These are phyloP conservation scores for Backusella macrospora DNA, from an alignment of 192 early-diverging fungal species.

Conservation along the genomic window DNA sequence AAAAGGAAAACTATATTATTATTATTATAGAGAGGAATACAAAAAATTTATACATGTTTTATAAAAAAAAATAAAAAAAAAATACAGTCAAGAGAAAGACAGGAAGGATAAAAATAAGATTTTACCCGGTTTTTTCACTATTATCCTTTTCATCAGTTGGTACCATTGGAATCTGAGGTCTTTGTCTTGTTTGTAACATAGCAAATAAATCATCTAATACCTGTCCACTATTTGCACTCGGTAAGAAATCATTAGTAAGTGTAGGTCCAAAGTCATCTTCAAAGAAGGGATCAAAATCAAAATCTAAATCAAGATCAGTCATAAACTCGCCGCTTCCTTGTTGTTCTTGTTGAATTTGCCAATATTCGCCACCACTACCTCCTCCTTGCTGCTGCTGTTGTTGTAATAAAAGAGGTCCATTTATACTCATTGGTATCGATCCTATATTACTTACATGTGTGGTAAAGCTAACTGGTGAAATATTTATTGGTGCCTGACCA, in stretches of 20 bases:
- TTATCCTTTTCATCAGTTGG: slow-evolving; percentile 2
- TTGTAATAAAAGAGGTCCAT: background rate
- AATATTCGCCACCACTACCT: too few species aligned
- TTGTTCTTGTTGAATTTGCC: background rate
- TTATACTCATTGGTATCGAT: slow-evolving; percentile 7
- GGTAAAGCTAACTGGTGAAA: background rate
- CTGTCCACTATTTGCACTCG: slow-evolving; percentile 30
- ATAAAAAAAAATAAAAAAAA: too few species aligned
- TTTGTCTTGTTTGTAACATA: slow-evolving; percentile 37
- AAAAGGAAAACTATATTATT: too few species aligned
- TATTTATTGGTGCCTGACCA: slow-evolving; percentile 13
- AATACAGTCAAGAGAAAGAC: too few species aligned
- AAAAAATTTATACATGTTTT: too few species aligned
- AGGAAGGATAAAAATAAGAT: too few species aligned
- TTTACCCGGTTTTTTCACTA: background rate
- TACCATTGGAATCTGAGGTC: slow-evolving; percentile 36
- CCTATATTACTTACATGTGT: background rate
- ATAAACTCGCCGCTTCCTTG: background rate
- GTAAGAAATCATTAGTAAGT: slow-evolving; percentile 27
- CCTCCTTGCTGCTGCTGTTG: slow-evolving; percentile 7
- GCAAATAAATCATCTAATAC: slow-evolving; percentile 42
- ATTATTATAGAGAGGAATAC: too few species aligned
- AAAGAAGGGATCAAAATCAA: slow-evolving; percentile 40
- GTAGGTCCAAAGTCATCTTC: slow-evolving; percentile 33
- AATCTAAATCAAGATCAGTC: slow-evolving; percentile 5